These are phyloP conservation scores for Cyberlindnera misumaiensis DNA, from an alignment of 805 yeast species.

Conservation along the genomic window DNA sequence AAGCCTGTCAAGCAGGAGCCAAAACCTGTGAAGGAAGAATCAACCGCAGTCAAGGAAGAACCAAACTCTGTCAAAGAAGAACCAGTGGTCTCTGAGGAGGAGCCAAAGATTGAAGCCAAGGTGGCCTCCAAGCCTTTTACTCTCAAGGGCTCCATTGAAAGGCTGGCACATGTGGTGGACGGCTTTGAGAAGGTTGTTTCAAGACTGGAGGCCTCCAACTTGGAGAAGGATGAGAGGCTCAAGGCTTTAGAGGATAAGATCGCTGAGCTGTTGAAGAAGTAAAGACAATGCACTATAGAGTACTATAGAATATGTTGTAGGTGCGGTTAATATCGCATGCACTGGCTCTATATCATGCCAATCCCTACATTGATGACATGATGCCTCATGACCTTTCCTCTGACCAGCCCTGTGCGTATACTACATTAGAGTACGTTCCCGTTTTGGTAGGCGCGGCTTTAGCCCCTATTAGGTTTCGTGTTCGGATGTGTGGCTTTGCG, in stretches of 20 bases:
- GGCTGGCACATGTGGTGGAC: slow-evolving; percentile 49
- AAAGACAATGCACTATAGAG: background rate
- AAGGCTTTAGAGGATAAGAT: slow-evolving; percentile 53
- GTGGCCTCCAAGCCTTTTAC: slow-evolving; percentile 42
- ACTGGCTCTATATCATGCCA: too few species aligned
- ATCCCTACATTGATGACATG: too few species aligned
- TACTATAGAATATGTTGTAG: too few species aligned
- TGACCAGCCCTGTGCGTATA: too few species aligned
- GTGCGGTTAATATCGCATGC: too few species aligned
- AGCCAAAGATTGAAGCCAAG: slow-evolving; percentile 1
- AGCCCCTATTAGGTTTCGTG: too few species aligned
- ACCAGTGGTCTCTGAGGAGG: background rate
- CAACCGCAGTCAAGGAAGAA: slow-evolving; percentile 10
- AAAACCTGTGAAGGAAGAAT: slow-evolving; percentile 10
- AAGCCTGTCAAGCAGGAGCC: slow-evolving; percentile 12
- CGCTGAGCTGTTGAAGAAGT: background rate
- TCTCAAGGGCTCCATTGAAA: slow-evolving; percentile 65
- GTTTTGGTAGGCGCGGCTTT: too few species aligned
- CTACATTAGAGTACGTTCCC: too few species aligned
- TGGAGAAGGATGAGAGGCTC: slow-evolving; percentile 62
- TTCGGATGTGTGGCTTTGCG: too few species aligned
- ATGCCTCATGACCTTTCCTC: too few species aligned
- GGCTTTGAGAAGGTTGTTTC: slow-evolving; percentile 50
- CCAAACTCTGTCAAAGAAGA: slow-evolving; percentile 8
- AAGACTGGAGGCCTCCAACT: slow-evolving; percentile 42